These are phyloP conservation scores for Coleophoma cylindrospora DNA, from an alignment of 2,329 filamentous ascomycete genomes.

Conservation along the genomic window DNA sequence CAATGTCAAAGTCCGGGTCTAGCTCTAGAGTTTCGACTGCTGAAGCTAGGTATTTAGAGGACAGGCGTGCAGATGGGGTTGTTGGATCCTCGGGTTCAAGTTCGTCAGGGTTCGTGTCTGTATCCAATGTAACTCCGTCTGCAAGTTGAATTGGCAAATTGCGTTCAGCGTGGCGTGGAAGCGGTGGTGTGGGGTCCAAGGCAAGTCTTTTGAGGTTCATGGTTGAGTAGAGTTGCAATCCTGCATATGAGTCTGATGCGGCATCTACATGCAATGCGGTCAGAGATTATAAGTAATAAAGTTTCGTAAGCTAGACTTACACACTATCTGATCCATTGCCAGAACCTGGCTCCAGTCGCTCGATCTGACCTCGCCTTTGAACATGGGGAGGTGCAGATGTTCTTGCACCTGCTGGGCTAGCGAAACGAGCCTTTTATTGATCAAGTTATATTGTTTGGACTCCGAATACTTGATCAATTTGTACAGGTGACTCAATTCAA, in stretches of 20 bases:
- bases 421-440: slow-evolving; percentile 63
- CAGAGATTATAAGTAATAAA: slow-evolving; percentile 19
- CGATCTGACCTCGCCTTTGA: slow-evolving; percentile 67
- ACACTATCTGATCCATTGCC: slow-evolving; percentile 59
- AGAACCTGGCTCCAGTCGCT: slow-evolving; percentile 70
- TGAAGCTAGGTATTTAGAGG: slow-evolving; percentile 4
- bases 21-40: slow-evolving; percentile 17
- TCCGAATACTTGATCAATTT: slow-evolving; percentile 66
- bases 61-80: neutral
- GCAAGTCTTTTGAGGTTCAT: slow-evolving; percentile 64
- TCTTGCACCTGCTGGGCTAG: slow-evolving; percentile 68
- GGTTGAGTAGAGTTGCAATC: slow-evolving; percentile 65
- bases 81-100: slow-evolving; percentile 11
- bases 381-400: slow-evolving; percentile 67
- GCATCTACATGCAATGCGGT: slow-evolving; percentile 48
- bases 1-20: slow-evolving; percentile 14
- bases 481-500: slow-evolving; percentile 82
- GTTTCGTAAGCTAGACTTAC: slow-evolving; percentile 40
- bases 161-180: slow-evolving; percentile 64
- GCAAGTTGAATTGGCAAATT: slow-evolving; percentile 56
- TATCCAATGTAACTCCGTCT: slow-evolving; percentile 31
- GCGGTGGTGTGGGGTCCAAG: slow-evolving; percentile 65
- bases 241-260: slow-evolving; percentile 79
- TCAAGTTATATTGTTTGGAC: slow-evolving; percentile 39
- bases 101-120: slow-evolving; percentile 21